Percentiles rank a stretch among this genome's conserved stretches.
Evolutionary conservation across 441 rosid genomes (phyloP).

Genomic region (Omphalea diandra): DNA sequence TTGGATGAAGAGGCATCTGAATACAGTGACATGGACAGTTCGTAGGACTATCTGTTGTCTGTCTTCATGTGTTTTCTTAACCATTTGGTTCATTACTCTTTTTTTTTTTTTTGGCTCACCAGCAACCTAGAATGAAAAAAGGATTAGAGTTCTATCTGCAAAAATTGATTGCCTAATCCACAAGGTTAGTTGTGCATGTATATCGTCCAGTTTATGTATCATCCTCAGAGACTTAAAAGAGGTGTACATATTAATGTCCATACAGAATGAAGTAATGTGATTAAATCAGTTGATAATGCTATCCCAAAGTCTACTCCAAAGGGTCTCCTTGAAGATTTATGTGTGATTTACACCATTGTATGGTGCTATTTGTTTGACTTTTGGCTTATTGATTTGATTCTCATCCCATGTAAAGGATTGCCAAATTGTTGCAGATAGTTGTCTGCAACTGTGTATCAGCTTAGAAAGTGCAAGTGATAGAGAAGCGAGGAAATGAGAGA

Average conservation of each 20-base stretch:
- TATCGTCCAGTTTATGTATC: background rate
- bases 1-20: slow-evolving; percentile 35
- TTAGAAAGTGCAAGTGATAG: no score
- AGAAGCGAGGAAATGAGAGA: no score
- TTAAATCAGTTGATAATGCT: background rate
- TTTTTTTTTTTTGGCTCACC: background rate
- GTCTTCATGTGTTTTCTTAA: background rate
- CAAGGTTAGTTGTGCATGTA: no score
- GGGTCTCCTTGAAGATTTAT: background rate
- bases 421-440: no score
- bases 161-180: background rate
- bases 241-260: slow-evolving; percentile 2
- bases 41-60: background rate
- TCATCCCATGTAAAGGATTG: background rate
- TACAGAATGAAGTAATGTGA: background rate
- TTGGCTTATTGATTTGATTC: background rate
- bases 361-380: background rate
- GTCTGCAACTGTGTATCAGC: no score
- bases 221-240: background rate
- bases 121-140: background rate
- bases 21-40: slow-evolving; percentile 25
- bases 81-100: background rate
- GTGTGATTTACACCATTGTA: background rate
- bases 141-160: background rate
- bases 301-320: background rate